Base-by-base conservation (phyloP, 768 basidiomycete genomes). In the Hericium rajendrae region DNA sequence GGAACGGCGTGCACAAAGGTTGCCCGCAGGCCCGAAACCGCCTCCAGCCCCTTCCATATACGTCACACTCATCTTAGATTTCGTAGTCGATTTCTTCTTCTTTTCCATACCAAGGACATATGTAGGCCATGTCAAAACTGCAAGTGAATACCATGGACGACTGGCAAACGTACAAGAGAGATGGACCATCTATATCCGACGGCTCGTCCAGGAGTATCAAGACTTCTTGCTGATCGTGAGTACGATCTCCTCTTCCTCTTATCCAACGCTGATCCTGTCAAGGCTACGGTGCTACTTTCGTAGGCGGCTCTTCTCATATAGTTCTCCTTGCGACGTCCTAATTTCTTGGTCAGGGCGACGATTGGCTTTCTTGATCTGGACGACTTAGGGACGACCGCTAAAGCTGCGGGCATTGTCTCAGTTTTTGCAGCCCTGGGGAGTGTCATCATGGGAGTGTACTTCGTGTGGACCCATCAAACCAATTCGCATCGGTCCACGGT, bases 221-320 rank as follows among this genome's bases (percentile, higher is more conserved):
- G 75, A 82, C 57, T 81, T 83, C 59, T 69, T 82, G 18, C 72
- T 82, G 6, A 75, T 83, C 38, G 81, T 81, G 59, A 70, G 78
- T 67, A 18, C n/a, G 43, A 46, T n/a, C 43, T 18, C 16, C 22
- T 13, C 6, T 4, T 40, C 15, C 53, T 32, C 20, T 11, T 46
- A 54, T 11, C 38, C 41, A 22, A 38, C 18, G n/a, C 5, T 40
- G 22, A 18, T 41, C 51, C 43, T 46, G n/a, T 20, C 15, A 38
- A 82, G 79, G 73, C 79, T 10, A 81, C 80, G 9, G 79, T 82
- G 32, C 65, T 81, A 18, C 74, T 81, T 53, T 79, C 78, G 78
- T 78, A 60, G 54, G 77, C 70, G 40, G 48, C 6, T 51, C 20
- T 22, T 51, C 20, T 22, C 10, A 10, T 12, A 26, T 10, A 26